A percentile compares a stretch with the other conserved stretches of the same genome.
phyloP scores from a whole-genome alignment of 805 yeast genomes.

The Brettanomyces naardenensis region DNA sequence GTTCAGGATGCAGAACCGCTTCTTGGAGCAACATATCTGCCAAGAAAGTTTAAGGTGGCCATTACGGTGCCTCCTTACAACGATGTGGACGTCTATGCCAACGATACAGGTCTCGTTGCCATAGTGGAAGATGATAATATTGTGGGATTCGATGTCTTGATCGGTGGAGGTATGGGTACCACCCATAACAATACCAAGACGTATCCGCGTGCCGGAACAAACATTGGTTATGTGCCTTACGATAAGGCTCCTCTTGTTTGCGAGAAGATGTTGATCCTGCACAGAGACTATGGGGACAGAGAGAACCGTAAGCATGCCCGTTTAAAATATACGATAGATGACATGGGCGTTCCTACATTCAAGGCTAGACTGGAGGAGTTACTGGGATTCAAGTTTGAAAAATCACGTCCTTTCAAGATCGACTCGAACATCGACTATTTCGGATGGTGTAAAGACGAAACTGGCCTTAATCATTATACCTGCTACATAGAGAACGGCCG shows the following conservation, averaged over 20 bases:
- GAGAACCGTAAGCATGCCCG: conserved; percentile 96
- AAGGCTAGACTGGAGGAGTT: conserved; percentile 74
- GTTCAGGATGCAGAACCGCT: conserved; percentile 72
- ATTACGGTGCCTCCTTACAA: conserved; percentile 94
- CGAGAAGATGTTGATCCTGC: conserved; percentile 88
- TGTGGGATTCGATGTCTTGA: conserved; percentile 78
- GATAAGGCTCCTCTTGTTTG: conserved; percentile 72
- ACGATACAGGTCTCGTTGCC: conserved; percentile 88
- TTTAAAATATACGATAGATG: conserved; percentile 93
- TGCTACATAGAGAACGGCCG: conserved; percentile 95
- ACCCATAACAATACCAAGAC: conserved; percentile 96
- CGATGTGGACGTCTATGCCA: conserved; percentile 94
- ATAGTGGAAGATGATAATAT: conserved; percentile 64
- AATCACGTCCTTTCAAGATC: conserved; percentile 65
- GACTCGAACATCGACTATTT: conserved; percentile 84
- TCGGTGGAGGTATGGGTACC: conserved; percentile 99
- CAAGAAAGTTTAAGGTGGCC: conserved; percentile 92
- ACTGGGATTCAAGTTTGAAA: conserved; percentile 68
- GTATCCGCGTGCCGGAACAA: conserved; percentile 89
- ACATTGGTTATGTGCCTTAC: conserved; percentile 65
- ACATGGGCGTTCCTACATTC: conserved; percentile 82
- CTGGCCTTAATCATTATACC: conserved; percentile 82
- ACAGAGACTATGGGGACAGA: conserved; percentile 93
- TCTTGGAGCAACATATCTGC: conserved; percentile 80
- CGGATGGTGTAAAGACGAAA: conserved; percentile 89